Evolutionary conservation across 2,329 filamentous ascomycete genomes (phyloP).

Genomic region (Microcyclospora pomicola): DNA sequence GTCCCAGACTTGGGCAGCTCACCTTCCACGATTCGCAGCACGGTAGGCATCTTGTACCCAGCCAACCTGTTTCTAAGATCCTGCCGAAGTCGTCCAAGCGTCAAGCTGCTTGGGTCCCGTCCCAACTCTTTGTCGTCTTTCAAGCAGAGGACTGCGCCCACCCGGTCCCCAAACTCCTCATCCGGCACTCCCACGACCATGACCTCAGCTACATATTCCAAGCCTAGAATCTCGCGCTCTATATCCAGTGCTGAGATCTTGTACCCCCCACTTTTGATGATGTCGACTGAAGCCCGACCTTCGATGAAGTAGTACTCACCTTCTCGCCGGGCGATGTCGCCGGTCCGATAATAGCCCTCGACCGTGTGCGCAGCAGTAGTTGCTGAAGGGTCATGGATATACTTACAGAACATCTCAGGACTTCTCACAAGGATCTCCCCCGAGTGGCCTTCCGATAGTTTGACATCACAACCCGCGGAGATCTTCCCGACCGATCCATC

Average conservation of each 20-base stretch:
- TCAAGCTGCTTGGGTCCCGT: constrained; percentile 16
- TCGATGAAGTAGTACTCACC: constrained; percentile 39
- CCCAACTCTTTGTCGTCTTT: constrained; percentile 20
- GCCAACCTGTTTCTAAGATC: constrained; percentile 33
- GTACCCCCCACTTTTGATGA: constrained; percentile 44
- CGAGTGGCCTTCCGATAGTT: constrained; percentile 27
- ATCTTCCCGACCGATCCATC: constrained; percentile 34
- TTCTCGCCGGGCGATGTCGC: constrained; percentile 25
- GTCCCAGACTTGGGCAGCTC: constrained; percentile 37
- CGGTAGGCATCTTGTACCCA: constrained; percentile 36
- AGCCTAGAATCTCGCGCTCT: constrained; percentile 37
- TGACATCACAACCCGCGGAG: constrained; percentile 34
- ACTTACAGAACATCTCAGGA: constrained; percentile 23
- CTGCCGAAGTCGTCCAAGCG: constrained; percentile 27
- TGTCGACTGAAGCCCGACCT: constrained; percentile 38
- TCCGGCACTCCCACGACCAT: constrained; percentile 41
- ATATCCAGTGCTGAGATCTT: constrained; percentile 43
- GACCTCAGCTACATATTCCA: constrained; percentile 37
- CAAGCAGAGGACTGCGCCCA: constrained; percentile 38
- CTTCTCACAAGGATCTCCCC: constrained; percentile 34
- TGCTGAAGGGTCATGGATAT: constrained; percentile 18
- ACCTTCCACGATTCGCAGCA: constrained; percentile 30
- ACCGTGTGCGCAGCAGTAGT: constrained; percentile 18
- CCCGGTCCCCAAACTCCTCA: constrained; percentile 41
- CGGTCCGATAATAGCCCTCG: constrained; percentile 21